These are phyloP conservation scores for Incumbomyces lentus DNA, from an alignment of 2,329 filamentous ascomycete species.

Conservation along the genomic window DNA sequence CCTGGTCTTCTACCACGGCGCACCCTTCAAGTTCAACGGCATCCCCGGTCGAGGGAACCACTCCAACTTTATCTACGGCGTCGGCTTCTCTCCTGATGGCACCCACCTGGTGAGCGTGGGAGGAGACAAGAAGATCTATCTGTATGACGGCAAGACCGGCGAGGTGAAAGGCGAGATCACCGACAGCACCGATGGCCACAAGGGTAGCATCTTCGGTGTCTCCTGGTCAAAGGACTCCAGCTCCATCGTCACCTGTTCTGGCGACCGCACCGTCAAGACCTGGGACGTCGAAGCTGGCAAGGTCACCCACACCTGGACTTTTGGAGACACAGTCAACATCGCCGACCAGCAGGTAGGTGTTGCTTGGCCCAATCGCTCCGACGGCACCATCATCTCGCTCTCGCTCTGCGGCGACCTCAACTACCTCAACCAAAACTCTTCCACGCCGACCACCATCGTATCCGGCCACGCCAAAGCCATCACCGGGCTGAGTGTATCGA, in stretches of 20 bases:
- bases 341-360: constrained; percentile 88
- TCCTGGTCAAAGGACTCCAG: constrained; percentile 84
- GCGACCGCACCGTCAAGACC: constrained; percentile 86
- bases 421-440: constrained; percentile 66
- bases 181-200: constrained; percentile 68
- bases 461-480: constrained; percentile 88
- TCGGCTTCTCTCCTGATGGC: constrained; percentile 85
- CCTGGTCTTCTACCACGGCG: constrained; percentile 85
- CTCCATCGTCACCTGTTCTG: constrained; percentile 79
- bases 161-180: constrained; percentile 63
- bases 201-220: constrained; percentile 83
- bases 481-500: constrained; percentile 58
- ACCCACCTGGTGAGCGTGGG: constrained; percentile 73
- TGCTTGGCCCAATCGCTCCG: constrained; percentile 72
- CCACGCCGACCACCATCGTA: constrained; percentile 59
- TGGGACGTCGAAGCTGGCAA: constrained; percentile 82
- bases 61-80: constrained; percentile 77
- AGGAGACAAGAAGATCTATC: constrained; percentile 81
- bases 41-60: constrained; percentile 57
- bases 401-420: constrained; percentile 82
- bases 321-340: constrained; percentile 63
- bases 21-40: constrained; percentile 93
- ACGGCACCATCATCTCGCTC: constrained; percentile 81
- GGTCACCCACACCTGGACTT: constrained; percentile 68
- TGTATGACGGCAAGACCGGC: constrained; percentile 94